Base-by-base conservation (phyloP, 1,284 basidiomycete genomes). In the Sporisorium reilianum region DNA sequence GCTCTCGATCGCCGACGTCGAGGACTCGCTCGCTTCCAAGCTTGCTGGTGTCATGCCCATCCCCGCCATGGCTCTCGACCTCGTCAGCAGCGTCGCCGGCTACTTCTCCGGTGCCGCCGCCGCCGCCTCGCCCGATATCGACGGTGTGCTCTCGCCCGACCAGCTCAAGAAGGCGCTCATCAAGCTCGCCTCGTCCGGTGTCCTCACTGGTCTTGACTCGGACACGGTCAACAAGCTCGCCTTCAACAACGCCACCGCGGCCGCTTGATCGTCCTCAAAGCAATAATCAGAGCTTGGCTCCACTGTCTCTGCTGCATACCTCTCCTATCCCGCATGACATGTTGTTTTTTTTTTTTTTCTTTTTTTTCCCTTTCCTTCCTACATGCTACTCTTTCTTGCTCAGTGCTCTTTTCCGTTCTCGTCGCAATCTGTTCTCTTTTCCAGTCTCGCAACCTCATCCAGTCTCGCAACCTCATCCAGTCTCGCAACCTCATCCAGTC, bases 91-190 rank as follows among this genome's bases (percentile, higher is more conserved):
- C 38, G 72, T 79, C 36, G 67, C 77, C 28, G 66, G 76, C 36
- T 75, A 74, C 64, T 73, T 79, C 57, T 66, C 68, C 25, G 65
- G 63, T 14, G 62, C 54, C 46, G 79, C 78, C 7, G 79, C 77
- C 36, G 59, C 79, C 14, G 80, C 78, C 56, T 72, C 80, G 50
- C 40, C 67, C 18, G 58, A 81, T 59, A 81, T 54, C 78, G 93
- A 41, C 88, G 89, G 75, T 52, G 76, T 78, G 2, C 55, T 84
- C 22, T 28, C 59, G 0, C 91, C 94, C 23, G 77, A 83, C 23
- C 89, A 91, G 84, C 86, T 96, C 75, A 95, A 93, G 90, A 87
- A 89, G 79, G 91, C 92, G 6, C 80, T 96, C 44, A 58, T 91
- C 61, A 87, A 85, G 20, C 87, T 95, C 16, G 87, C 91, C 23